Base-by-base conservation (phyloP, 148 eudicot genomes). In the Fagopyrum tataricum region DNA sequence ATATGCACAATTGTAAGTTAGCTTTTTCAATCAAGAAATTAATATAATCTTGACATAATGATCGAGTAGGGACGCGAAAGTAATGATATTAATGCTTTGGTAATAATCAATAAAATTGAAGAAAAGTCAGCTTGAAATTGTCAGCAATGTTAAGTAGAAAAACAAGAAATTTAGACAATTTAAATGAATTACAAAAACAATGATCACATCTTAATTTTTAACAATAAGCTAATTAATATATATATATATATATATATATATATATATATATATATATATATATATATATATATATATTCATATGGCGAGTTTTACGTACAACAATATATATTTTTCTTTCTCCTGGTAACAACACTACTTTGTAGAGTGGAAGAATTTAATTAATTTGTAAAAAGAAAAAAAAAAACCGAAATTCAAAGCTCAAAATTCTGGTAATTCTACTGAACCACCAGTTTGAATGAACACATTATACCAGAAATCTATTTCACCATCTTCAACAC, bases 391-490 rank as follows among this genome's bases (percentile, higher is more conserved):
- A 31, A 31, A 31, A 31, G 37, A 10, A 37, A 23, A 49, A 13
- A 49, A 49, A 49, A 13, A 14, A 49, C 14, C n/a, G 15, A 15
- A 49, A 49, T 11, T 5, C n/a, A 13, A 14, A 0, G 20, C 44
- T 64, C 43, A 64, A 64, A 64, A 64, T 39, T 64, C 69, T 0
- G 69, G 44, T 64, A 64, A 64, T 64, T 64, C 69, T 5, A 8
- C 6, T 6, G 43, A 64, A 0, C 44, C 69, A 39, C 44, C 69
- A 39, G 69, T 18, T 39, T 64, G 18, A 18, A 64, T 64, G 69
- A 64, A 64, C 69, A 64, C 43, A 64, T 64, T 37, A 18, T 31
- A 64, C 69, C 69, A 64, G 26, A 64, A 64, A 64, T 37, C 69
- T 43, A 64, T 37, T 6, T 37, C 69, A 31, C 31, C 69, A 31